Evolutionary conservation across 2,329 filamentous ascomycete genomes (phyloP).

Genomic region (Stylonectria norvegica): DNA sequence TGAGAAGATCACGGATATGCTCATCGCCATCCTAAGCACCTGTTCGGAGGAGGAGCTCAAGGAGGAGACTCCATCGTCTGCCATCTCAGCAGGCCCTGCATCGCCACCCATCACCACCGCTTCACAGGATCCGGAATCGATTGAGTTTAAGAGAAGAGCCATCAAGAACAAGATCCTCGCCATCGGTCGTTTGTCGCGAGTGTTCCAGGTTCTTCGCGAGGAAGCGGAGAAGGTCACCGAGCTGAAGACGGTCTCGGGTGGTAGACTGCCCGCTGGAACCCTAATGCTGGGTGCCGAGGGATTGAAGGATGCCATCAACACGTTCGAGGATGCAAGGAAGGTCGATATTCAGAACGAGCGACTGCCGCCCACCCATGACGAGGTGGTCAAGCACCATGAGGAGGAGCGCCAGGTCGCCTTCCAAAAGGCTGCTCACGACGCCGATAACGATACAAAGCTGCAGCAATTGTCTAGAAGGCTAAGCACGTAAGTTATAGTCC

Average conservation of each 20-base stretch:
- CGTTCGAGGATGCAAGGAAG: conserved; percentile 94
- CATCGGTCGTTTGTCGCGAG: conserved; percentile 91
- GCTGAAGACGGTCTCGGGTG: conserved; percentile 93
- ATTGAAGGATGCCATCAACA: conserved; percentile 97
- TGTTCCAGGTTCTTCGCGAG: conserved; percentile 97
- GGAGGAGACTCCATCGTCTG: conserved; percentile 72
- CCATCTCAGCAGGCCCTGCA: conserved; percentile 63
- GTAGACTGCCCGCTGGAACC: conserved; percentile 87
- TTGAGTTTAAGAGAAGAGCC: conserved; percentile 89
- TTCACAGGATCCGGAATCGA: conserved; percentile 69
- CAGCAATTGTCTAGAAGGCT: conserved; percentile 85
- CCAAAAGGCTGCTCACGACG: conserved; percentile 80
- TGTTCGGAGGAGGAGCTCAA: conserved; percentile 99
- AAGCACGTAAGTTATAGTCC: conserved; percentile 68
- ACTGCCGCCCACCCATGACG: conserved; percentile 86
- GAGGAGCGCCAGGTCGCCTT: conserved; percentile 79
- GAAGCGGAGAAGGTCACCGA: conserved; percentile 96
- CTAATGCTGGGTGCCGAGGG: conserved; percentile 97
- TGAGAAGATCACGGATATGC: conserved; percentile 99
- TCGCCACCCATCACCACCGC: conserved; percentile 61
- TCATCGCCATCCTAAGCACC: conserved; percentile 96
- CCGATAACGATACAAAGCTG: conserved; percentile 86
- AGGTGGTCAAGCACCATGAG: conserved; percentile 79
- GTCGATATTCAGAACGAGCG: conserved; percentile 96
- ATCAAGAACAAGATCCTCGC: conserved; percentile 99